These are phyloP conservation scores for Trypanosoma mega DNA, from an alignment of 208 protist genomes.

Conservation along the genomic window DNA sequence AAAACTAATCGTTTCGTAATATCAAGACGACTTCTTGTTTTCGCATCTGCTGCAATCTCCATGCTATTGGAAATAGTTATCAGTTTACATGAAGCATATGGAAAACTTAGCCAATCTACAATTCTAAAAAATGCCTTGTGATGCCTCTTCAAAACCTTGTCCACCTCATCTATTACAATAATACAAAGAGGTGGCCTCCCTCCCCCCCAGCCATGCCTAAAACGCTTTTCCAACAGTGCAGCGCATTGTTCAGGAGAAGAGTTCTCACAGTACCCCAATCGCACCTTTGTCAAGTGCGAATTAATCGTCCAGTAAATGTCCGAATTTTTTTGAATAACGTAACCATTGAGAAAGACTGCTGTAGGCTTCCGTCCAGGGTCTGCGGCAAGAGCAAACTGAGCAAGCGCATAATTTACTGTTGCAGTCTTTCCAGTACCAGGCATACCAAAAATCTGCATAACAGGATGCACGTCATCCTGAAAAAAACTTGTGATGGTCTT, in stretches of 20 bases:
- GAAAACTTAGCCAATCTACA: slow-evolving; percentile 85
- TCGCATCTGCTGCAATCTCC: slow-evolving; percentile 81
- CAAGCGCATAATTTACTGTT: slow-evolving; percentile 71
- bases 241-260: slow-evolving; percentile 66
- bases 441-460: slow-evolving; percentile 91
- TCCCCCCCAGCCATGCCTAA: slow-evolving; percentile 69
- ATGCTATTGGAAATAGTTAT: slow-evolving; percentile 90
- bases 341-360: slow-evolving; percentile 88
- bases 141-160: slow-evolving; percentile 83
- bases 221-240: slow-evolving; percentile 72
- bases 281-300: slow-evolving; percentile 62
- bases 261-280: slow-evolving; percentile 50
- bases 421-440: slow-evolving; percentile 89
- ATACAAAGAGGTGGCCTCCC: slow-evolving; percentile 46
- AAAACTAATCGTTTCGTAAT: slow-evolving; percentile 85
- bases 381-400: slow-evolving; percentile 37
- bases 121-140: slow-evolving; percentile 80
- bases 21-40: slow-evolving; percentile 80
- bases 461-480: slow-evolving; percentile 58
- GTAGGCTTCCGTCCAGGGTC: slow-evolving; percentile 45
- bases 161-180: slow-evolving; percentile 89
- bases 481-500: slow-evolving; percentile 70
- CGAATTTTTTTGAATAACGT: slow-evolving; percentile 82
- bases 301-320: slow-evolving; percentile 90
- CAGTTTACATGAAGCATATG: slow-evolving; percentile 78